Percentiles rank a stretch among this genome's conserved stretches.
Conservation (phyloP, 2,329 filamentous ascomycete genomes). For the Fusarium palustre region DNA sequence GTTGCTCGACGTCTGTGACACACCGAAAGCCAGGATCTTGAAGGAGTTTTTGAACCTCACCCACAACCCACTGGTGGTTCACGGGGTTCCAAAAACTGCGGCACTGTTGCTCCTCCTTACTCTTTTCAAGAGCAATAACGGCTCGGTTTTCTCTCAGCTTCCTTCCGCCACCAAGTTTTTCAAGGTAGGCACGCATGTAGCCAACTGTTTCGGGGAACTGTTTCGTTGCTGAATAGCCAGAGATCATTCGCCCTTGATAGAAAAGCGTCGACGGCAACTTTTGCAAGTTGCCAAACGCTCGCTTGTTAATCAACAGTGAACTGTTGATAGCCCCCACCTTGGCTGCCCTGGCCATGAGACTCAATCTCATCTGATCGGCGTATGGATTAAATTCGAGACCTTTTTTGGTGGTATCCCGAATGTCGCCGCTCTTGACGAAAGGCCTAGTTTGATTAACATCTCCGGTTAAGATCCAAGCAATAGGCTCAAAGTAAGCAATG, state of each 20-base stretch:
- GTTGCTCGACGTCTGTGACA: slow-evolving; percentile 36
- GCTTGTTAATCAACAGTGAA: slow-evolving; percentile 54
- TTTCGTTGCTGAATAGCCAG: slow-evolving; percentile 40
- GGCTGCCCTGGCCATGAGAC: slow-evolving; percentile 56
- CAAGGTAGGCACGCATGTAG: slow-evolving; percentile 49
- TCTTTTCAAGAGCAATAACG: slow-evolving; percentile 49
- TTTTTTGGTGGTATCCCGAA: slow-evolving; percentile 21
- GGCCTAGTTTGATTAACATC: slow-evolving; percentile 60
- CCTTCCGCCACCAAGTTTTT: slow-evolving; percentile 37
- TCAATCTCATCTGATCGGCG: slow-evolving; percentile 50
- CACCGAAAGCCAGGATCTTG: slow-evolving; percentile 50
- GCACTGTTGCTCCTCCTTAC: slow-evolving; percentile 45
- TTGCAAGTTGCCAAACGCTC: slow-evolving; percentile 55
- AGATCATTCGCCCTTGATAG: slow-evolving; percentile 55
- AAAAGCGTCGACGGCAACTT: slow-evolving; percentile 57
- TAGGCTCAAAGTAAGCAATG: slow-evolving; percentile 57
- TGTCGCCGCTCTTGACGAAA: slow-evolving; percentile 51
- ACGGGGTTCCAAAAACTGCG: slow-evolving; percentile 57
- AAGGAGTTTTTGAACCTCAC: slow-evolving; percentile 50
- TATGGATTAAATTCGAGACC: slow-evolving; percentile 50
- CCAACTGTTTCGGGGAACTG: slow-evolving; percentile 47
- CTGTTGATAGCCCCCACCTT: slow-evolving; percentile 49
- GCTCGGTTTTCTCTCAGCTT: slow-evolving; percentile 52
- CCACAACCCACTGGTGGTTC: slow-evolving; percentile 55
- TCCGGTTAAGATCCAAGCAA: slow-evolving; percentile 60